Evolutionary conservation across 768 basidiomycete genomes (phyloP).

Genomic region (Galerina sulciceps): DNA sequence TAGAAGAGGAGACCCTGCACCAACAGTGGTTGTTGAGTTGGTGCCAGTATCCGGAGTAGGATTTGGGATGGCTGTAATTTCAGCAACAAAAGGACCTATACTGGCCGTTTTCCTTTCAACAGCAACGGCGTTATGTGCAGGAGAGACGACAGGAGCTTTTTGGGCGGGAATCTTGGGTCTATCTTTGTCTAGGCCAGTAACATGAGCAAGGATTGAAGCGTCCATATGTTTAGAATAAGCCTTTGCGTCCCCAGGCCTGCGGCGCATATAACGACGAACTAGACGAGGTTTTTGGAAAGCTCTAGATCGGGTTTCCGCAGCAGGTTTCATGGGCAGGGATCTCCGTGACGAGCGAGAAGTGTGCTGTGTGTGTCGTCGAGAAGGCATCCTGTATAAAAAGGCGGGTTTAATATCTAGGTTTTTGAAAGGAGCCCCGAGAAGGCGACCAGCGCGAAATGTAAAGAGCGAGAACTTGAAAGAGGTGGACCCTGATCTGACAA

Average conservation of each 20-base stretch:
- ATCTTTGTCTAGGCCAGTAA: conserved; percentile 1
- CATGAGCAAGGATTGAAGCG: background rate
- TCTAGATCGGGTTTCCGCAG: conserved; percentile 2
- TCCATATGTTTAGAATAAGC: background rate
- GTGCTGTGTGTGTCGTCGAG: conserved; percentile 21
- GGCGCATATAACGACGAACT: conserved; percentile 19
- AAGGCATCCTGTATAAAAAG: conserved; percentile 2
- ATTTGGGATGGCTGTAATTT: conserved; percentile 49
- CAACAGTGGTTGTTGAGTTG: conserved; percentile 14
- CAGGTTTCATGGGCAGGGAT: conserved; percentile 2
- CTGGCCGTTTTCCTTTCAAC: conserved; percentile 13
- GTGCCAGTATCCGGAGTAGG: conserved; percentile 51
- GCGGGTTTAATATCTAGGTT: background rate
- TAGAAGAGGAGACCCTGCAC: conserved; percentile 33
- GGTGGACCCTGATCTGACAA: too few relatives aligned
- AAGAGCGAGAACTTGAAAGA: background rate
- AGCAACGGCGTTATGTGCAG: conserved; percentile 12
- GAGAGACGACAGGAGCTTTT: conserved; percentile 7
- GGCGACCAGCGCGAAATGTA: conserved; percentile 20
- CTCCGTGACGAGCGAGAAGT: conserved; percentile 12
- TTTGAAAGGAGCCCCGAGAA: background rate
- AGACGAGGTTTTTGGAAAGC: conserved; percentile 22
- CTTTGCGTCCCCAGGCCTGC: conserved; percentile 6
- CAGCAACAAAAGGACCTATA: conserved; percentile 28
- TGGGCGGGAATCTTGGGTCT: conserved; percentile 9